A percentile compares a stretch with the other conserved stretches of the same genome.
phyloP scores from a whole-genome alignment of 805 yeast species.

The Wickerhamiella occidentalis region DNA sequence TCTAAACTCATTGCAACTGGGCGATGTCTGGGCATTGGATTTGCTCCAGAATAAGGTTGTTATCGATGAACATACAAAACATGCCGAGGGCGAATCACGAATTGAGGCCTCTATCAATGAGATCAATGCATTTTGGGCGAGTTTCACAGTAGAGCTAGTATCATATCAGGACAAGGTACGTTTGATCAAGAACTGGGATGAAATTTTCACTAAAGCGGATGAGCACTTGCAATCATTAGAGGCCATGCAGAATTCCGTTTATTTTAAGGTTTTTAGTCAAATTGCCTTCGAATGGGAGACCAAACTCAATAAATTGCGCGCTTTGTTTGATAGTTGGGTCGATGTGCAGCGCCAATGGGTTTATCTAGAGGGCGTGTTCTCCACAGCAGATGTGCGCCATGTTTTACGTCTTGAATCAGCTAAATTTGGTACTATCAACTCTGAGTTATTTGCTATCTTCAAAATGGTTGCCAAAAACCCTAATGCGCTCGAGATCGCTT shows the following conservation, averaged over 20 bases:
- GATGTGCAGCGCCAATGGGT: constrained; percentile 86
- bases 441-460: constrained; percentile 46
- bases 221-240: constrained; percentile 50
- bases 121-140: constrained; percentile 47
- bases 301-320: constrained; percentile 39
- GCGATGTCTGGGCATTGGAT: constrained; percentile 51
- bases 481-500: constrained; percentile 42
- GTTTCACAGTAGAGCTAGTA: constrained; percentile 39
- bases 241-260: constrained; percentile 62
- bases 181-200: constrained; percentile 58
- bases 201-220: constrained; percentile 42
- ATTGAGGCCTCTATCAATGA: constrained; percentile 44
- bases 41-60: constrained; percentile 34
- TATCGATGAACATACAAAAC: constrained; percentile 40
- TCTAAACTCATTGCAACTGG: constrained; percentile 32
- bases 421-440: constrained; percentile 49
- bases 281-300: constrained; percentile 44
- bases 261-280: constrained; percentile 47
- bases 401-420: constrained; percentile 58
- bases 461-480: constrained; percentile 39
- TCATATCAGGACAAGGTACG: constrained; percentile 40
- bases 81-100: constrained; percentile 61
- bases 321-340: constrained; percentile 56
- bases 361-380: constrained; percentile 67
- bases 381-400: constrained; percentile 44